These are phyloP conservation scores for Ambispora gerdemannii DNA, from an alignment of 192 early-diverging fungal species.

Conservation along the genomic window DNA sequence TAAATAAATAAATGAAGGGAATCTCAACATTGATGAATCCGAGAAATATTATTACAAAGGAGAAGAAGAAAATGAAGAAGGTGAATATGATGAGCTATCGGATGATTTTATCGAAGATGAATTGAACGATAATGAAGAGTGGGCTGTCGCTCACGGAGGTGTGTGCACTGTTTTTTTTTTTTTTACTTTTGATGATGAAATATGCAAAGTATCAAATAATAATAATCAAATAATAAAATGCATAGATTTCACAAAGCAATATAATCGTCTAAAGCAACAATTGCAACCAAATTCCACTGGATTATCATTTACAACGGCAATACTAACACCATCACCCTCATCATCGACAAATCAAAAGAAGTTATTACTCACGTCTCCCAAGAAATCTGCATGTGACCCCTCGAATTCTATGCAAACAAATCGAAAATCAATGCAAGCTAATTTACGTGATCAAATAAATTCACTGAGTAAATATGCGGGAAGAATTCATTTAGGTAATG, in stretches of 20 bases:
- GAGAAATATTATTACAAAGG: not conserved
- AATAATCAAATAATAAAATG: too few relatives aligned
- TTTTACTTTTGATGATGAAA: conserved; percentile 8
- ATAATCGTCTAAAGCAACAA: conserved; percentile 78
- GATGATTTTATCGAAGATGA: conserved; percentile 68
- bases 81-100: conserved; percentile 52
- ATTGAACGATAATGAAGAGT: conserved; percentile 74
- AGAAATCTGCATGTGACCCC: not conserved
- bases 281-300: conserved; percentile 42
- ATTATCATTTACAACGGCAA: not conserved
- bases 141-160: conserved; percentile 75
- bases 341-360: not conserved
- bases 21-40: not conserved
- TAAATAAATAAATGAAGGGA: not conserved
- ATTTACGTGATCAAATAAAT: conserved; percentile 14
- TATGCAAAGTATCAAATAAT: too few relatives aligned
- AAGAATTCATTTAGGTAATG: conserved; percentile 20
- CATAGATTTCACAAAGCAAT: conserved; percentile 95
- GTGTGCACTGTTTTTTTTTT: conserved; percentile 7
- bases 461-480: conserved; percentile 11
- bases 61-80: conserved; percentile 35
- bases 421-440: not conserved
- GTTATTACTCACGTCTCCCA: too few relatives aligned
- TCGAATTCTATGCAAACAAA: not conserved
- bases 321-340: not conserved